Evolutionary conservation across 2,329 filamentous ascomycete species (phyloP), one percentile per base, ranked within the genome.

Genomic region (Claviceps paspali): DNA sequence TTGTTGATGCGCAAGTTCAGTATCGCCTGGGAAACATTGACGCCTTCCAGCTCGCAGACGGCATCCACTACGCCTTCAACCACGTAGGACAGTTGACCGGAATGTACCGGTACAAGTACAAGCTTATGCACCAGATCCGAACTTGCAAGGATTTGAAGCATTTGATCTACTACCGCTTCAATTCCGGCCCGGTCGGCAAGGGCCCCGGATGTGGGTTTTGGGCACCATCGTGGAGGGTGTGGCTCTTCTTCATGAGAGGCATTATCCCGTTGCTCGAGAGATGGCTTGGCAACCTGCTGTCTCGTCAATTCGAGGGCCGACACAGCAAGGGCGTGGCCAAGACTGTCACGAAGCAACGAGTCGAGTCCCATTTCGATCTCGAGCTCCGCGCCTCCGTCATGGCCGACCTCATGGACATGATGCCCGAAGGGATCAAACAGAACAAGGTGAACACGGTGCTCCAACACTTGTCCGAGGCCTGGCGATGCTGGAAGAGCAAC

Each of bases 91-190:
- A 98, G 60, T 68, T 98, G 43, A 98, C 91, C 12, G 91, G 91
- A 56, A 98, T 98, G 91, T 98, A 98, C 63, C 82, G 91, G 43
- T 98, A 98, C 73, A 98, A 98, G 69, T 98, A 98, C 68, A 98
- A 98, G 69, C 70, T 98, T 39, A 98, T 98, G 91, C 91, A 98
- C 57, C 91, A 98, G 60, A 98, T 98, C 50, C 84, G 91, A 49
- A 93, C 91, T 1, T 98, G 91, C 68, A 98, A 98, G 62, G 91
- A 98, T 62, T 60, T 98, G 54, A 98, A 98, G 73, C 91, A 98
- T 72, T 65, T 98, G 43, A 96, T 98, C 47, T 98, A 98, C 65
- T 96, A 96, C 60, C 82, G 88, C 35, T 98, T 98, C 65, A 98
- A 98, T 59, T 87, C 86, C 41, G 91, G 87, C 0, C 83, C 88